phyloP scores from a whole-genome alignment of 106 monocot genomes.

The Gastrodia elata region DNA sequence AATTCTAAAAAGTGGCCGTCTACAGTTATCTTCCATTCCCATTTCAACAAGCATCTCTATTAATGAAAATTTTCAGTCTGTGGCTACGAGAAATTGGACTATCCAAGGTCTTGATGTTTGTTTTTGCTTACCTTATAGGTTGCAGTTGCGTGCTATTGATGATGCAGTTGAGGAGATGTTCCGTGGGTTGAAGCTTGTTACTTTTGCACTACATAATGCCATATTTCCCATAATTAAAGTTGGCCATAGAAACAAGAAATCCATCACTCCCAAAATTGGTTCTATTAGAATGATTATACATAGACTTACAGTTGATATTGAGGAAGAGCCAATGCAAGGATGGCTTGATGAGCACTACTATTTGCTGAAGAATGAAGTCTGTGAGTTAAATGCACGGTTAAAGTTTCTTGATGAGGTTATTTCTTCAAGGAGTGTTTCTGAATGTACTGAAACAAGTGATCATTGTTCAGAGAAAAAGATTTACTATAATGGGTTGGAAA shows the following conservation, averaged over 20 bases:
- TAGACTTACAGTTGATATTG: slow-evolving; percentile 68
- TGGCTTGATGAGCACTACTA: slow-evolving; percentile 96
- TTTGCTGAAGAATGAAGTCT: slow-evolving; percentile 56
- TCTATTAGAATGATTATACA: slow-evolving; percentile 52
- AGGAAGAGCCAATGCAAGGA: slow-evolving; percentile 88
- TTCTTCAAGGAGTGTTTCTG: slow-evolving; percentile 15
- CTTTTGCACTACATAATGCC: slow-evolving; percentile 30
- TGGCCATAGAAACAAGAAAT: slow-evolving; percentile 35
- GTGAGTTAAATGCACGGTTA: slow-evolving; percentile 55
- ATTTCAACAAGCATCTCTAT: slow-evolving; percentile 17
- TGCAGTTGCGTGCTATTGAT: slow-evolving; percentile 83
- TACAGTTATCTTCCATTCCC: slow-evolving; percentile 76
- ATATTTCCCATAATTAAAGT: slow-evolving; percentile 39
- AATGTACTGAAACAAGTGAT: slow-evolving; percentile 26
- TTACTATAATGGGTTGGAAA: slow-evolving; percentile 29
- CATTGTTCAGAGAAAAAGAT: slow-evolving; percentile 25
- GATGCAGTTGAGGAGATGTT: slow-evolving; percentile 81
- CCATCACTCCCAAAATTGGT: slow-evolving; percentile 42
- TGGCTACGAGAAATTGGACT: slow-evolving; percentile 61
- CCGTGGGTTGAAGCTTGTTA: slow-evolving; percentile 63
- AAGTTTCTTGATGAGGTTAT: slow-evolving; percentile 62
- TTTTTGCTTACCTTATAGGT: slow-evolving; percentile 67
- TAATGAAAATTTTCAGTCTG: slow-evolving; percentile 28
- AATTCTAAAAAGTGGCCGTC: slow-evolving; percentile 70
- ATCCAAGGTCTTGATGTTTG: slow-evolving; percentile 76